Evolutionary conservation across 2,329 filamentous ascomycete species (phyloP).

Genomic region (Trichophyton verrucosum): DNA sequence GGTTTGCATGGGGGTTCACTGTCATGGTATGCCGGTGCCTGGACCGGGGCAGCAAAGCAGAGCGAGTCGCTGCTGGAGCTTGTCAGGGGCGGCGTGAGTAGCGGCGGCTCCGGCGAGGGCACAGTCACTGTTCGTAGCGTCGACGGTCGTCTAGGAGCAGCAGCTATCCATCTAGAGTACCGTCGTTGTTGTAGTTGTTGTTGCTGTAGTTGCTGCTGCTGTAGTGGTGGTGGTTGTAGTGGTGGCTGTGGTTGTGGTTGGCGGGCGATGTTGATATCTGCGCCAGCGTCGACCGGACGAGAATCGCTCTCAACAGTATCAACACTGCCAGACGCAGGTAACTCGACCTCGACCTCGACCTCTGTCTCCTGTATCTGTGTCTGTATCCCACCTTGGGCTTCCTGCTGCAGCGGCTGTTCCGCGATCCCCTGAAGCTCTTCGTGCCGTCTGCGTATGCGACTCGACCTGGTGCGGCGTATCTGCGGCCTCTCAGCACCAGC

Average conservation of each 20-base stretch:
- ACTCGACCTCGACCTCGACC: no score
- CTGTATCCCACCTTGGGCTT: no score
- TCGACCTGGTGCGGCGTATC: background rate
- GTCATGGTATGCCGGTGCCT: background rate
- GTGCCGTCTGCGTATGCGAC: background rate
- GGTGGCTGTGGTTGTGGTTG: background rate
- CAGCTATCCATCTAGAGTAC: constrained; percentile 3
- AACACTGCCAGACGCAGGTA: no score
- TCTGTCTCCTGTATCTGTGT: no score
- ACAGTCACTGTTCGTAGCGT: background rate
- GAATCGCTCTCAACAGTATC: no score
- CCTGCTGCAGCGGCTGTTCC: background rate
- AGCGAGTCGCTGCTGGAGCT: background rate
- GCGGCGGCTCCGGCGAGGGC: background rate
- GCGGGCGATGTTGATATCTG: no score
- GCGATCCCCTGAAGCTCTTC: background rate
- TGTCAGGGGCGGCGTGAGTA: background rate
- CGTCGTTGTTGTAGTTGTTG: background rate
- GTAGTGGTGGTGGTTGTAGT: background rate
- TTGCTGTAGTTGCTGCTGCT: background rate
- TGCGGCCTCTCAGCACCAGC: background rate
- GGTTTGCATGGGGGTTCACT: background rate
- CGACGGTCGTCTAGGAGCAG: background rate
- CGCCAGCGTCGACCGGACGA: no score
- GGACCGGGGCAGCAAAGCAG: background rate